Conservation (phyloP, 2,329 filamentous ascomycete genomes). For the Davidsoniella virescens region DNA sequence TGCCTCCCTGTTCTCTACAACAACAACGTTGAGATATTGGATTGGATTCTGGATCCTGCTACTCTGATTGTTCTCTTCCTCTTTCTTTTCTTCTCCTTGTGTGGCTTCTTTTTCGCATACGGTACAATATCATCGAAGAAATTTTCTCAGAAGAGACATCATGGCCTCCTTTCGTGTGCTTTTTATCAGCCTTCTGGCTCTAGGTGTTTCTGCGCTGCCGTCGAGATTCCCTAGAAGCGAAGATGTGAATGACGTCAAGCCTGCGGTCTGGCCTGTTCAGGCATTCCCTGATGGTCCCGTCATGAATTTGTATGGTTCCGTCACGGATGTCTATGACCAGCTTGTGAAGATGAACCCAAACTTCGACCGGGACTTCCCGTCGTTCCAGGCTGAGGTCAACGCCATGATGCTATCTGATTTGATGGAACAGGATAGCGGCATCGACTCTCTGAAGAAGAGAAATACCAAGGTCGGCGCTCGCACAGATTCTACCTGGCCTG, state of each 20-base stretch:
- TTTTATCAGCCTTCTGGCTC: slow-evolving; percentile 8
- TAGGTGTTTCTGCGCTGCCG: slow-evolving; percentile 3
- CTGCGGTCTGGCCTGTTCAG: slow-evolving; percentile 14
- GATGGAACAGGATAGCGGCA: not conserved
- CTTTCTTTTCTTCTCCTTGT: not conserved
- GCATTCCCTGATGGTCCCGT: slow-evolving; percentile 11
- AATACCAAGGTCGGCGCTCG: no score
- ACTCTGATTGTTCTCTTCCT: not conserved
- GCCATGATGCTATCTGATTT: slow-evolving; percentile 4
- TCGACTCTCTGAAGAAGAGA: not conserved
- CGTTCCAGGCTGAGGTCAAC: slow-evolving; percentile 9
- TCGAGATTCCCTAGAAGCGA: not conserved
- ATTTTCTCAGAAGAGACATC: no score
- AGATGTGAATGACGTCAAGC: slow-evolving; percentile 1
- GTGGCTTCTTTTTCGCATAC: not conserved
- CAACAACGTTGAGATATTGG: no score
- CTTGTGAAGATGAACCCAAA: slow-evolving; percentile 14
- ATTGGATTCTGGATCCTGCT: not conserved
- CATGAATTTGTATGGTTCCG: slow-evolving; percentile 13
- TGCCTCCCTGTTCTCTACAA: no score
- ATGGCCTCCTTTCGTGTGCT: slow-evolving; percentile 9
- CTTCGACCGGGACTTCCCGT: slow-evolving; percentile 13
- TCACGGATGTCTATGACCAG: slow-evolving; percentile 14
- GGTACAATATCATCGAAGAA: not conserved
- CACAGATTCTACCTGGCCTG: not conserved